Conservation (phyloP, 371 early-diverging fungal species). For the Dichotomocladium elegans region DNA sequence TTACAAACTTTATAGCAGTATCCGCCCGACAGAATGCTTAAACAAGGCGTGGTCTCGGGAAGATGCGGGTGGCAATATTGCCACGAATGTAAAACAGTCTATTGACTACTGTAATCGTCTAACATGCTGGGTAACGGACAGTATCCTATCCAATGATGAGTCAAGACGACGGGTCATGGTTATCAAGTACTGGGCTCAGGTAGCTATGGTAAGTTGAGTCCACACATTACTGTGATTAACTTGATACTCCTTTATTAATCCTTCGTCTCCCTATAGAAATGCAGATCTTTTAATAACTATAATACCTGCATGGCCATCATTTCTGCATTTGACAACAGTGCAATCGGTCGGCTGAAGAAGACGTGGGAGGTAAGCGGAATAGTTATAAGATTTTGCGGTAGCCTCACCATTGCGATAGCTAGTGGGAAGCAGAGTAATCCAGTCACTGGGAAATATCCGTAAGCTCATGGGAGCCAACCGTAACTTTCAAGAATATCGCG, state of each 20-base stretch:
- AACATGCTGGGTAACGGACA: constrained; percentile 77
- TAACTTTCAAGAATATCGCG: constrained; percentile 86
- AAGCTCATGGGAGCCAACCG: constrained; percentile 74
- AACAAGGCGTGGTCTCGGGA: constrained; percentile 84
- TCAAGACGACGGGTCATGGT: constrained; percentile 66
- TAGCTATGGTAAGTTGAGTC: constrained; percentile 77
- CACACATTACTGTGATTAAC: neutral
- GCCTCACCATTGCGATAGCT: constrained; percentile 14
- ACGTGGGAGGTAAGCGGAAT: constrained; percentile 68
- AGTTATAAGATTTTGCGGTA: neutral
- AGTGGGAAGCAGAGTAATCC: constrained; percentile 39
- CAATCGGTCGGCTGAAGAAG: constrained; percentile 79
- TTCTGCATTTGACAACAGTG: constrained; percentile 83
- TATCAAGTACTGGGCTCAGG: constrained; percentile 77
- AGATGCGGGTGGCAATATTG: constrained; percentile 50
- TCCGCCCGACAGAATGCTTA: constrained; percentile 81
- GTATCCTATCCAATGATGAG: constrained; percentile 73
- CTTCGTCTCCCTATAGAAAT: constrained; percentile 29
- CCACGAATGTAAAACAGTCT: constrained; percentile 68
- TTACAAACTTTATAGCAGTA: constrained; percentile 69
- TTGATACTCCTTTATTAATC: neutral
- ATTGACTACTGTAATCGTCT: constrained; percentile 63
- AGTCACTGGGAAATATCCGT: constrained; percentile 40
- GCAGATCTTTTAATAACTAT: constrained; percentile 81
- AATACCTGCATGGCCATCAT: constrained; percentile 86